Evolutionary conservation across 1,284 basidiomycete species (phyloP).

Genomic region (Ceratobasidium sp.): DNA sequence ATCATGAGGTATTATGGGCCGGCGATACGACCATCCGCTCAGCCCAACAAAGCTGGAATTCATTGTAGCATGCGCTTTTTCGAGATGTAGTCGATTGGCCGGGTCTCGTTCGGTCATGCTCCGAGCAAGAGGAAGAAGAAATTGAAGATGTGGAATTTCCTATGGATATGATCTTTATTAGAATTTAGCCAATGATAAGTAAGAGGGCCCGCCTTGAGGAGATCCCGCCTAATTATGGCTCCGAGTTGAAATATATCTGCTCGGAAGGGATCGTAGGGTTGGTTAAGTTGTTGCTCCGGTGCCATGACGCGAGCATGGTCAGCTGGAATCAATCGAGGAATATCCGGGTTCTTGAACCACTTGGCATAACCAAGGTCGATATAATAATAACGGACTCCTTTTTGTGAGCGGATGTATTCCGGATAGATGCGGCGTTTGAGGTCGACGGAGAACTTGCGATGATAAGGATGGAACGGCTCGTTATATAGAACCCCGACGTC

Average conservation of each 20-base stretch:
- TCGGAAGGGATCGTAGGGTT: neutral
- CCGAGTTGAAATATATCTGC: conserved; percentile 8
- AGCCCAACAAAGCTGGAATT: neutral
- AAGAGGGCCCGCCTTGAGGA: neutral
- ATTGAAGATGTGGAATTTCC: neutral
- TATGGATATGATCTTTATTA: neutral
- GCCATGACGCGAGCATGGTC: neutral
- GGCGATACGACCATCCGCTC: neutral
- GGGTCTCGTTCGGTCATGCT: neutral
- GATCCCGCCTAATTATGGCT: neutral
- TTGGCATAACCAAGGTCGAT: conserved; percentile 4
- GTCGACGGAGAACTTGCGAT: neutral
- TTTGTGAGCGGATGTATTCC: neutral
- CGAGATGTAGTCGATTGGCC: neutral
- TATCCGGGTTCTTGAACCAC: neutral
- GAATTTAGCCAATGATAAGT: neutral
- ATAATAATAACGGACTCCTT: neutral
- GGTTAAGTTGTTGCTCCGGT: neutral
- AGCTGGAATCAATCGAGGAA: neutral
- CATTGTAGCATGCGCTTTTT: neutral
- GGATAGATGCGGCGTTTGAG: neutral
- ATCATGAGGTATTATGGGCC: neutral
- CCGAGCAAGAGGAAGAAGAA: neutral
- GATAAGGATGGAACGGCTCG: conserved; percentile 2
- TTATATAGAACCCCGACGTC: neutral